Conservation (phyloP, 345 rosid species). For the Populus euphratica region DNA sequence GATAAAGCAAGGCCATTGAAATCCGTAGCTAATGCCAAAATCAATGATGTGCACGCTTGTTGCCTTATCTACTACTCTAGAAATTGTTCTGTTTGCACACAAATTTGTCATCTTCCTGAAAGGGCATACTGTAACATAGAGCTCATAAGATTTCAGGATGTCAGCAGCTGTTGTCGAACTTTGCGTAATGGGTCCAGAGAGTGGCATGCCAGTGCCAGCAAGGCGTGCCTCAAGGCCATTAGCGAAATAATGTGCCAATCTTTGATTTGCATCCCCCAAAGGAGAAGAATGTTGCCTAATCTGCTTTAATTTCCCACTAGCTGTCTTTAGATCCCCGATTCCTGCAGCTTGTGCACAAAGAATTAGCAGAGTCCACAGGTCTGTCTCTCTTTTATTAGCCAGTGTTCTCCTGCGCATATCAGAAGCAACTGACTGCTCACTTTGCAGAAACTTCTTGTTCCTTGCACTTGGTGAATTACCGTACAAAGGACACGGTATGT, state of each 20-base stretch:
- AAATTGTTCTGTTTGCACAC: slow-evolving; percentile 47
- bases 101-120: slow-evolving; percentile 43
- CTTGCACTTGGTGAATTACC: slow-evolving; percentile 5
- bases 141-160: slow-evolving; percentile 49
- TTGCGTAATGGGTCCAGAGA: slow-evolving; percentile 16
- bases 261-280: slow-evolving; percentile 56
- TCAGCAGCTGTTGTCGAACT: slow-evolving; percentile 45
- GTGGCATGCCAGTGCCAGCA: slow-evolving; percentile 38
- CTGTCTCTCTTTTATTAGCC: slow-evolving; percentile 34
- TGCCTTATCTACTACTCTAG: slow-evolving; percentile 43
- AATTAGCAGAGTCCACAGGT: slow-evolving; percentile 43
- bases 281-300: slow-evolving; percentile 59
- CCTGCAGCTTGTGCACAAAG: slow-evolving; percentile 74
- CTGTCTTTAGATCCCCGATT: slow-evolving; percentile 49
- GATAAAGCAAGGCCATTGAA: slow-evolving; percentile 85
- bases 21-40: slow-evolving; percentile 74
- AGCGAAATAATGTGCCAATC: slow-evolving; percentile 61
- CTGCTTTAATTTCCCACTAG: slow-evolving; percentile 54
- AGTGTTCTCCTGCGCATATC: slow-evolving; percentile 20
- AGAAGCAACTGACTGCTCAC: slow-evolving; percentile 23
- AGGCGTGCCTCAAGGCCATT: slow-evolving; percentile 66
- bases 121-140: slow-evolving; percentile 51
- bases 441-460: slow-evolving; percentile 1
- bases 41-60: slow-evolving; percentile 66
- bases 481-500: neutral